phyloP scores from a whole-genome alignment of 108 stramenopile genomes.

The Mediolabrus comicus region DNA sequence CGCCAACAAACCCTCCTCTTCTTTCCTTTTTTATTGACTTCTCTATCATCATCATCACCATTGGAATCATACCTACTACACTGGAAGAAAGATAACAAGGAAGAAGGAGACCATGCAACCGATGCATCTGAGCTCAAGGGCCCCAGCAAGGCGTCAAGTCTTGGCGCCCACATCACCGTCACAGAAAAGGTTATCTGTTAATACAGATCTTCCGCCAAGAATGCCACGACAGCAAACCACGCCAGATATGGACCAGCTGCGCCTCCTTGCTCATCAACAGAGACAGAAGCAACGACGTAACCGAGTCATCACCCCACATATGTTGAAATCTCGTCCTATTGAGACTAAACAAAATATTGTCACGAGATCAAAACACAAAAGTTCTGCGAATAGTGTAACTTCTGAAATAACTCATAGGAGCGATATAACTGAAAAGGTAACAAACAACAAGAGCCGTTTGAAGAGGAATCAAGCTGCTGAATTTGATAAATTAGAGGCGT shows the following conservation, averaged over 20 bases:
- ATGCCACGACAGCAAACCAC: neutral
- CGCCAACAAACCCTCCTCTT: too few relatives aligned
- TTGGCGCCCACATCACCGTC: too few relatives aligned
- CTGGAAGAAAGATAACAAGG: too few relatives aligned
- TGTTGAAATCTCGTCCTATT: conserved; percentile 8
- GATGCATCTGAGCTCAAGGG: too few relatives aligned
- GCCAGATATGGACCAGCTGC: neutral
- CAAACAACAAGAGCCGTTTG: neutral
- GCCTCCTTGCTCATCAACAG: neutral
- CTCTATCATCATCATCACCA: too few relatives aligned
- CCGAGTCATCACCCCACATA: conserved; percentile 15
- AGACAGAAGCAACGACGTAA: neutral
- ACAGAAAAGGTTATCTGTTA: too few relatives aligned
- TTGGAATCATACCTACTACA: too few relatives aligned
- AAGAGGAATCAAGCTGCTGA: neutral
- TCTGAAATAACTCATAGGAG: neutral
- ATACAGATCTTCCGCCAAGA: too few relatives aligned
- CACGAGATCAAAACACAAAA: conserved; percentile 6
- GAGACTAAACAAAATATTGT: conserved; percentile 18
- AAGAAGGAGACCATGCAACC: too few relatives aligned
- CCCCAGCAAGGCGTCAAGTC: too few relatives aligned
- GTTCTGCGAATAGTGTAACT: neutral
- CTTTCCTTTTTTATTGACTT: too few relatives aligned
- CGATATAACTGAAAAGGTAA: conserved; percentile 4
- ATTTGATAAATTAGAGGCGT: neutral